A percentile compares a stretch with the other conserved stretches of the same genome.
Evolutionary conservation across 2,329 filamentous ascomycete genomes (phyloP).

Genomic region (Alternaria atra): DNA sequence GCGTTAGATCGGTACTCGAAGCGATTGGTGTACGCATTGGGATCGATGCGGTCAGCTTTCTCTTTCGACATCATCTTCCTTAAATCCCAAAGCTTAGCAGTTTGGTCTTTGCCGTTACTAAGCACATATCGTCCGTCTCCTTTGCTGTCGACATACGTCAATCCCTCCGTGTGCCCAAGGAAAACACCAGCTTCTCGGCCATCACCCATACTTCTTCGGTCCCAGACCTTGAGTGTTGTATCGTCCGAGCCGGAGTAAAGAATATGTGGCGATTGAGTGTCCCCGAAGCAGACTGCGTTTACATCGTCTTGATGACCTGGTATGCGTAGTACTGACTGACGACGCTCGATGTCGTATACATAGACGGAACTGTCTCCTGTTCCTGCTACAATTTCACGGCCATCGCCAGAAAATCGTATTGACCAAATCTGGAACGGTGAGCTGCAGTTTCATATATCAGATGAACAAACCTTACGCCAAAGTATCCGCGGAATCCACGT

Average conservation of each 20-base stretch:
- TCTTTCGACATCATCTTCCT: slow-evolving; percentile 84
- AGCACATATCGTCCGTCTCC: slow-evolving; percentile 89
- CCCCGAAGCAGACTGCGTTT: slow-evolving; percentile 95
- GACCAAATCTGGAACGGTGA: slow-evolving; percentile 74
- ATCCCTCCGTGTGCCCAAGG: slow-evolving; percentile 70
- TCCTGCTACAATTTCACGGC: slow-evolving; percentile 87
- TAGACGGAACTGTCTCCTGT: slow-evolving; percentile 82
- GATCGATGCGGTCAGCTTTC: slow-evolving; percentile 66
- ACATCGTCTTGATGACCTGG: slow-evolving; percentile 86
- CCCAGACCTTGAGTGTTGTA: slow-evolving; percentile 94
- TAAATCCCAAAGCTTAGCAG: slow-evolving; percentile 96
- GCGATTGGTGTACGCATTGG: slow-evolving; percentile 65
- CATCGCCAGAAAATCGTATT: slow-evolving; percentile 90
- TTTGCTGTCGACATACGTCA: slow-evolving; percentile 79
- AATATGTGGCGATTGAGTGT: slow-evolving; percentile 87
- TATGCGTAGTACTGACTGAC: slow-evolving; percentile 76
- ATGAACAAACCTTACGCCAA: slow-evolving; percentile 32
- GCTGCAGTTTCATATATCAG: not conserved
- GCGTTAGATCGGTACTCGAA: slow-evolving; percentile 79
- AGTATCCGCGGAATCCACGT: slow-evolving; percentile 50
- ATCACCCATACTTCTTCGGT: slow-evolving; percentile 74
- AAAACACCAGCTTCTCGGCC: slow-evolving; percentile 71
- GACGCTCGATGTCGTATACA: slow-evolving; percentile 90
- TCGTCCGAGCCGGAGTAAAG: slow-evolving; percentile 97
- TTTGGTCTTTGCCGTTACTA: slow-evolving; percentile 95